phyloP scores from a whole-genome alignment of 1,284 basidiomycete species.

The Ganoderma multipileum region DNA sequence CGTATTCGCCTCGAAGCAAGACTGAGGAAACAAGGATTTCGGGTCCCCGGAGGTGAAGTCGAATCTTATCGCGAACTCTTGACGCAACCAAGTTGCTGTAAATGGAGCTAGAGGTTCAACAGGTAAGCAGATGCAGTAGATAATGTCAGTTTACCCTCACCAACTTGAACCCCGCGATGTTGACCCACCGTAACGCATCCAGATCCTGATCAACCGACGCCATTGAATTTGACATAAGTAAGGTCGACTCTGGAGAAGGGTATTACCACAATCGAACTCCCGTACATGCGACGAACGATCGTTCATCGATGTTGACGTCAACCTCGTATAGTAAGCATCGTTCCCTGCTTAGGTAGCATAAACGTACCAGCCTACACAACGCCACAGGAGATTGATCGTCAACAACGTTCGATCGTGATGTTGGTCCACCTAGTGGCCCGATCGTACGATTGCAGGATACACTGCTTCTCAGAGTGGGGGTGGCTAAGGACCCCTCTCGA shows the following conservation, averaged over 20 bases:
- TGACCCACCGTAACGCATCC: background rate
- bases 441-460: background rate
- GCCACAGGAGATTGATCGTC: background rate
- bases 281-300: background rate
- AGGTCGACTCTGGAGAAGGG: background rate
- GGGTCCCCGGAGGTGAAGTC: no score
- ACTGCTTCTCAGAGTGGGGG: no score
- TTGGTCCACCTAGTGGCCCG: background rate
- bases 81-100: background rate
- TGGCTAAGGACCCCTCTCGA: no score
- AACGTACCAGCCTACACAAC: background rate
- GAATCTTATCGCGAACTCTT: no score
- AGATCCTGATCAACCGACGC: background rate
- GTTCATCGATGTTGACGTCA: no score
- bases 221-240: background rate
- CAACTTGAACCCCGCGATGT: background rate
- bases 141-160: background rate
- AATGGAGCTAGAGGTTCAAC: background rate
- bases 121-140: background rate
- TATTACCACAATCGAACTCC: background rate
- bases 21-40: no score
- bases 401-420: background rate
- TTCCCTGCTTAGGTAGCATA: background rate
- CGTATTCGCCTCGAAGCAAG: no score
- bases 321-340: no score